Evolutionary conservation across 108 stramenopile genomes (phyloP).

Genomic region (Bacterosira constricta): DNA sequence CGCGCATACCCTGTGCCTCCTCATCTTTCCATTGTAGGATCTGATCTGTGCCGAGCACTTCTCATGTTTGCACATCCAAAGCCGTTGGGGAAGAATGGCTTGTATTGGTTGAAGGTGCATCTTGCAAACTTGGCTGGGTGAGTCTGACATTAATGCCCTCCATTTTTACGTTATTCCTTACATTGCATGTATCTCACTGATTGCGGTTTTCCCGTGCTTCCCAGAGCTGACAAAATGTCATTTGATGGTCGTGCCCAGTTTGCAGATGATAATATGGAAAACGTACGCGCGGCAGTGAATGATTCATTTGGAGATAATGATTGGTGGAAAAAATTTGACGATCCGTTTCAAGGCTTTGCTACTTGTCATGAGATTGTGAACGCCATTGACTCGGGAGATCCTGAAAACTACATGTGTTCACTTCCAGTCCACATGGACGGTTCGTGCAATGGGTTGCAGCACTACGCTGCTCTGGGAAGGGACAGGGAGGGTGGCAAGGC

Average conservation of each 20-base stretch:
- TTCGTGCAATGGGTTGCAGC: slow-evolving; percentile 99
- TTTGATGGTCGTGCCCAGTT: slow-evolving; percentile 95
- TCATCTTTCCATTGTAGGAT: slow-evolving; percentile 96
- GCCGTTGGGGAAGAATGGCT: slow-evolving; percentile 88
- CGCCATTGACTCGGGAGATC: slow-evolving; percentile 93
- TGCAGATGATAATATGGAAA: slow-evolving; percentile 88
- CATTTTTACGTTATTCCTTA: background rate
- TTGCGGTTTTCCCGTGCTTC: background rate
- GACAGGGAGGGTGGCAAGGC: slow-evolving; percentile 95
- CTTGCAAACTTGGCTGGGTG: slow-evolving; percentile 95
- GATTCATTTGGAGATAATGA: slow-evolving; percentile 84
- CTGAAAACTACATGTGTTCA: slow-evolving; percentile 80
- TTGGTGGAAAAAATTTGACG: slow-evolving; percentile 97
- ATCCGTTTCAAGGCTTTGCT: slow-evolving; percentile 99
- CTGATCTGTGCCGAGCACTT: slow-evolving; percentile 95
- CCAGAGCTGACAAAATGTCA: slow-evolving; percentile 79
- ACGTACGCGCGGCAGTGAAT: slow-evolving; percentile 76
- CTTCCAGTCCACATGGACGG: slow-evolving; percentile 99
- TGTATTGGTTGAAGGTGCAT: slow-evolving; percentile 98
- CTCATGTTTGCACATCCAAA: slow-evolving; percentile 90
- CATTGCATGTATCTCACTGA: slow-evolving; percentile 3
- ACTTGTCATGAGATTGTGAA: slow-evolving; percentile 91
- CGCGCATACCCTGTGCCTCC: slow-evolving; percentile 98
- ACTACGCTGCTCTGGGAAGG: slow-evolving; percentile 99
- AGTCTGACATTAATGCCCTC: slow-evolving; percentile 34